Conservation (phyloP, 2,329 filamentous ascomycete genomes). For the Penicillium sp. region DNA sequence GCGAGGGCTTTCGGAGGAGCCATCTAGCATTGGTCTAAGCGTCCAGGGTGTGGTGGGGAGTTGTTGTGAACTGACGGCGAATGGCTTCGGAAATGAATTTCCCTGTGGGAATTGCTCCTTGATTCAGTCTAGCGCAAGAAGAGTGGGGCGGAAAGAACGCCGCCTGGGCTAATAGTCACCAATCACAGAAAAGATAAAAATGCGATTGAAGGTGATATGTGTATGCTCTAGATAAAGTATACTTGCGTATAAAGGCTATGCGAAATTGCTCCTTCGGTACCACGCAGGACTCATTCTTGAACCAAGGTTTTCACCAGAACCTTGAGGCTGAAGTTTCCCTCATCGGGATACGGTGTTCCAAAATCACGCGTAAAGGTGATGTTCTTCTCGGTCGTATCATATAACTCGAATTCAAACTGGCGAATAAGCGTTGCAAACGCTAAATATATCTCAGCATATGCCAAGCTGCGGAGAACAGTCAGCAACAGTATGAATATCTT, state of each 20-base stretch:
- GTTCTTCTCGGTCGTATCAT: conserved; percentile 10
- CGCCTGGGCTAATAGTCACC: too few relatives aligned
- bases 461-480: conserved; percentile 8
- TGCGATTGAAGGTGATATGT: background rate
- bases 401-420: conserved; percentile 15
- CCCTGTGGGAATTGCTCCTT: too few relatives aligned
- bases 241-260: background rate
- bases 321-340: conserved; percentile 4
- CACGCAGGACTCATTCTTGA: background rate
- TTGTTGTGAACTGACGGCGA: too few relatives aligned
- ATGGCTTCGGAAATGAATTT: too few relatives aligned
- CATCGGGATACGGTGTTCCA: conserved; percentile 12
- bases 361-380: conserved; percentile 18
- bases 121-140: too few relatives aligned
- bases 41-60: too few relatives aligned
- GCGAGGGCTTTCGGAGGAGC: too few relatives aligned
- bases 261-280: background rate
- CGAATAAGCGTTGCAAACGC: conserved; percentile 12
- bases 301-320: background rate
- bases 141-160: too few relatives aligned
- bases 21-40: too few relatives aligned
- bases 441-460: conserved; percentile 18
- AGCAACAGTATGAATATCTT: background rate
- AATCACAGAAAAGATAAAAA: background rate
- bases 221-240: background rate